Evolutionary conservation across 2,329 filamentous ascomycete species (phyloP), one percentile per base, ranked within the genome.

Genomic region (Venturia asperata): DNA sequence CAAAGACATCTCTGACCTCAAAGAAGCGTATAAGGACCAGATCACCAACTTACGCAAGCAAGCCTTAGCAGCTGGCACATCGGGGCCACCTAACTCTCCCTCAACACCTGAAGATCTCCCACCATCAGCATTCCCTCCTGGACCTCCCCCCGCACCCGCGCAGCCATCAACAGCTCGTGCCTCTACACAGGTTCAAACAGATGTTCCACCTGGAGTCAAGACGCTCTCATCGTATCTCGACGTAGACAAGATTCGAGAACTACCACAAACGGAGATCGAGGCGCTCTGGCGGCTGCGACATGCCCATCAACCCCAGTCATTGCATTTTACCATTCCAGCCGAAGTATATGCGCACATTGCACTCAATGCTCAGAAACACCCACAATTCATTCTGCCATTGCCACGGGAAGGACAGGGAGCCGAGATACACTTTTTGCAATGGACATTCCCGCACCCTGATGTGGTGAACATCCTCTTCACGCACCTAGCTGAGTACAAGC

Each of bases 391-490:
- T 65, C 84, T 99, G 1, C 94, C 94, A 0, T 83, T 97, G 7
- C 90, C 90, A 69, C 63, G 61, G 19, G 76, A 76, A 67, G 77
- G 77, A 3, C 79, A 84, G 67, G 66, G 65, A 21, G 91, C 92
- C 60, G 94, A 97, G 76, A 92, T 99, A 58, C 94, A 99, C 77
- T 96, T 96, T 76, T 78, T 99, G 68, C 93, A 99, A 77, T 99
- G 95, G 91, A 90, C 89, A 0, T 97, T 96, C 77, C 92, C 96
- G 67, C 82, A 86, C 0, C 80, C 81, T 2, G 77, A 82, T 1
- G 81, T 80, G 0, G 77, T 78, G 0, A 83, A 78, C 41, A 78
- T 97, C 6, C 86, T 99, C 42, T 97, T 99, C 78, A 99, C 94
- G 0, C 90, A 94, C 72, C 82, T 99, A 41, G 93, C 91, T 19